Base-by-base conservation (phyloP, 768 basidiomycete genomes). In the Lyophyllum semitale region DNA sequence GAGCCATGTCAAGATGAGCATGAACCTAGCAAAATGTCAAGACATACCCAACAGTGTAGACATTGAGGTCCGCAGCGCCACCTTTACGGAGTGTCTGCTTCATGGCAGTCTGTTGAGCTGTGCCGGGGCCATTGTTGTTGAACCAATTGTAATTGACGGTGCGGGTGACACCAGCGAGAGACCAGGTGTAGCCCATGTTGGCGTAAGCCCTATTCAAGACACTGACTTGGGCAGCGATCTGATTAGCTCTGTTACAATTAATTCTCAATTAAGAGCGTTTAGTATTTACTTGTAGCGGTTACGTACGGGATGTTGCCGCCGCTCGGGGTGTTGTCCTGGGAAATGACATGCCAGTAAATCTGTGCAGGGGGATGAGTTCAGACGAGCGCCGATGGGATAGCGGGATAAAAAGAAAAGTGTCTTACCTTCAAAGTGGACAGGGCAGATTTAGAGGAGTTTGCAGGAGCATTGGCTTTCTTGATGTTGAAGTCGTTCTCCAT, bases 11-110 rank as follows among this genome's bases (percentile, higher is more conserved):
- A 55, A 30, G 1, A 20, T 38, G 27, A 51, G 22, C 29, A 11
- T 30, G 29, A 5, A 11, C 11, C 29, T 30, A 30, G 29, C 29
- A 5, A 32, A 17, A 8, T n/a, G 18, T 18, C 20, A 11, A n/a
- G 13, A 63, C 70, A 46, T 59, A 80, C 72, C 81, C 80, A 26
- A 82, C 80, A 33, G 74, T 75, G 69, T 83, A 83, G 49, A 82
- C 70, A 54, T 82, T 83, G 52, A 84, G 72, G 38, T 69, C 74
- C 11, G 61, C 60, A 2, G 63, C 67, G 25, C 63, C 70, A 41
- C 83, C 81, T 45, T 68, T 32, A 37, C 80, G 73, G 26, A 83
- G 73, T 25, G 71, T 46, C 0, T 37, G 63, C 72, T 84, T 84
- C 81, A 84, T 83, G 6, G 66, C 64, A 5, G 71, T 78, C 64